These are phyloP conservation scores for Carex arenaria DNA, from an alignment of 202 grass and related monocot genomes.

Conservation along the genomic window DNA sequence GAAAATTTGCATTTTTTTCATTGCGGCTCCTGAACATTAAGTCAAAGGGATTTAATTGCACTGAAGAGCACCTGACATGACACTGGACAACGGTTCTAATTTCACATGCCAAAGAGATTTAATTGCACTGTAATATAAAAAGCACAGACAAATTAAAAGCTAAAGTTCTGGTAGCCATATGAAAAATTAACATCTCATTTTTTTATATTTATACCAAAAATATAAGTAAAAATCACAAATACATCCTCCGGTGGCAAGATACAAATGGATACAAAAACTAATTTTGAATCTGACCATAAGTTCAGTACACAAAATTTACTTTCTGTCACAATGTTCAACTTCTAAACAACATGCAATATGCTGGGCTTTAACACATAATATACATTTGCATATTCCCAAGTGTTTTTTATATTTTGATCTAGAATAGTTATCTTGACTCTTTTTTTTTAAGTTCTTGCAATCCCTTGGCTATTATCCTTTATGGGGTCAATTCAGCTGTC, in stretches of 20 bases:
- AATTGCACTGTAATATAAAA: not conserved
- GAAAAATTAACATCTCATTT: not conserved
- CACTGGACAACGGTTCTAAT: not conserved
- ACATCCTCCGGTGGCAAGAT: not conserved
- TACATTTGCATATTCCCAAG: not conserved
- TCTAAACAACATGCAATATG: not conserved
- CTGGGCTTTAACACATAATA: not conserved
- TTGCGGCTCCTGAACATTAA: not conserved
- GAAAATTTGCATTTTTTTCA: not conserved
- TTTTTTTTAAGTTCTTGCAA: not conserved
- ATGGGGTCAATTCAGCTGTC: not conserved
- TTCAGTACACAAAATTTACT: not conserved
- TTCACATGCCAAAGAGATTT: not conserved
- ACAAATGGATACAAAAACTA: not conserved
- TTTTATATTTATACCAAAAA: not conserved
- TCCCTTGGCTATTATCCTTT: not conserved
- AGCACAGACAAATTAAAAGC: not conserved
- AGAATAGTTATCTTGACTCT: not conserved
- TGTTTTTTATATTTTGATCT: not conserved
- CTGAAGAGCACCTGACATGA: not conserved
- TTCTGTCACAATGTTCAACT: not conserved
- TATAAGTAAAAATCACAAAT: not conserved
- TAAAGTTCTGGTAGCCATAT: not conserved
- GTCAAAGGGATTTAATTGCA: not conserved
- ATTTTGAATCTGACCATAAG: not conserved